These are phyloP conservation scores for Macrophomina phaseolina DNA, from an alignment of 2,329 filamentous ascomycete genomes.

Conservation along the genomic window DNA sequence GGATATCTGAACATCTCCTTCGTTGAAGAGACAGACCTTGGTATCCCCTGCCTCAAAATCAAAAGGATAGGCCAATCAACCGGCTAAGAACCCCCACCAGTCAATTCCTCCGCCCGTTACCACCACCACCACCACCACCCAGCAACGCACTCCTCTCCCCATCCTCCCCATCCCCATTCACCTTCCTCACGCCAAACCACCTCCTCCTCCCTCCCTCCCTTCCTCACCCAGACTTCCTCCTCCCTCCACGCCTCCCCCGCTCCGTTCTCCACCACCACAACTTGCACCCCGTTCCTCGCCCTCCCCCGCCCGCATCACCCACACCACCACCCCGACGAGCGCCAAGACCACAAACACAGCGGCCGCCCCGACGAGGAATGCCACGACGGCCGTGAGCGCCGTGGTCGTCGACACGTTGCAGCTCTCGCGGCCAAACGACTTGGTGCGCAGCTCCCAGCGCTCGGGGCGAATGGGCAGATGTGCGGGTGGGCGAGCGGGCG, in stretches of 20 bases:
- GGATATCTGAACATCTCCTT: too few species aligned
- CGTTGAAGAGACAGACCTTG: too few species aligned
- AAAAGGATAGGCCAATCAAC: background rate
- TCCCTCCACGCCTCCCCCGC: conserved; percentile 10
- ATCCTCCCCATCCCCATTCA: conserved; percentile 35
- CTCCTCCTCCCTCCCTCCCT: conserved; percentile 8
- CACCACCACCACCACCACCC: too few species aligned
- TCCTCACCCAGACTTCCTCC: conserved; percentile 32
- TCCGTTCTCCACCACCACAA: background rate
- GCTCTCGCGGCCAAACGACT: conserved; percentile 42
- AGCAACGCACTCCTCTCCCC: conserved; percentile 35
- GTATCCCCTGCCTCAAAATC: too few species aligned
- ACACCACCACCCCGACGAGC: conserved; percentile 34
- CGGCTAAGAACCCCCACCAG: too few species aligned
- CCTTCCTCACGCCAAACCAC: conserved; percentile 34
- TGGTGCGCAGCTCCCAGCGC: conserved; percentile 53
- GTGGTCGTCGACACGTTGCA: conserved; percentile 55
- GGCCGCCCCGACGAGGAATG: conserved; percentile 49
- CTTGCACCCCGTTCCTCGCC: conserved; percentile 34
- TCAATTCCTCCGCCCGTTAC: too few species aligned
- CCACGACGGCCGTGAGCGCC: conserved; percentile 50
- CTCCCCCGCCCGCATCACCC: conserved; percentile 31
- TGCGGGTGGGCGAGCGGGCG: conserved; percentile 40
- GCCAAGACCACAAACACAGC: conserved; percentile 41
- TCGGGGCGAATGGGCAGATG: conserved; percentile 47